phyloP scores from a whole-genome alignment of 495 filamentous ascomycete species.

The Podospora pseudopauciseta region DNA sequence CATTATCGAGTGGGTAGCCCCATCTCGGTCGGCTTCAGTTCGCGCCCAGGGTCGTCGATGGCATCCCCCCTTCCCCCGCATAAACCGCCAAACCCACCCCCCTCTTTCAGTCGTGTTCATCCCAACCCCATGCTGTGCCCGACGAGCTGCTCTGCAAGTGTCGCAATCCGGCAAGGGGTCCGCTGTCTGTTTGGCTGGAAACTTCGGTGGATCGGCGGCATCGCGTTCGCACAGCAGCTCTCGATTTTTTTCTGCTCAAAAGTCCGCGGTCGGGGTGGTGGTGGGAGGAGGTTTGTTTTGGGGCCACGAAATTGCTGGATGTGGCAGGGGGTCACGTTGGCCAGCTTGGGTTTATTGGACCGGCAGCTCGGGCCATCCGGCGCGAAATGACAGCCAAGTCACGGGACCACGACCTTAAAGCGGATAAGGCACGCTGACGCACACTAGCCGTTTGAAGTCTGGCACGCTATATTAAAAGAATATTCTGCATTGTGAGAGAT shows the following conservation, averaged over 20 bases:
- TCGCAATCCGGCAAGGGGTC: not conserved
- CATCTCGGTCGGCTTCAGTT: not conserved
- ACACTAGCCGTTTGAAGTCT: not conserved
- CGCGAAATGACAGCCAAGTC: not conserved
- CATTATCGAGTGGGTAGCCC: slow-evolving; percentile 3
- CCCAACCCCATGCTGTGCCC: not conserved
- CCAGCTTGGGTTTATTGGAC: not conserved
- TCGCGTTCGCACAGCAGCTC: not conserved
- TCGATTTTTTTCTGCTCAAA: not conserved
- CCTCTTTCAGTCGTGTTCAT: not conserved
- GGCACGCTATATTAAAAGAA: not conserved
- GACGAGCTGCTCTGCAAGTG: not conserved
- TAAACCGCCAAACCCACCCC: not conserved
- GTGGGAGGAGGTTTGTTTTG: not conserved
- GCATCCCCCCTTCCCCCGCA: slow-evolving; percentile 1
- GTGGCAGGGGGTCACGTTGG: slow-evolving; percentile 2
- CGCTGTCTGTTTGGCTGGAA: not conserved
- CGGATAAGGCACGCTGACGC: not conserved
- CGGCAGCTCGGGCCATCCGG: not conserved
- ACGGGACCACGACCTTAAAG: not conserved
- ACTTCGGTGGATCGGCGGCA: not conserved
- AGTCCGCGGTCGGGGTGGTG: not conserved
- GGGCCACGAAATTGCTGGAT: not conserved
- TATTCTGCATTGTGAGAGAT: not conserved
- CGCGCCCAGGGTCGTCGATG: not conserved